These are phyloP conservation scores for Pichia rugopelliculosa DNA, from an alignment of 805 yeast genomes.

Conservation along the genomic window DNA sequence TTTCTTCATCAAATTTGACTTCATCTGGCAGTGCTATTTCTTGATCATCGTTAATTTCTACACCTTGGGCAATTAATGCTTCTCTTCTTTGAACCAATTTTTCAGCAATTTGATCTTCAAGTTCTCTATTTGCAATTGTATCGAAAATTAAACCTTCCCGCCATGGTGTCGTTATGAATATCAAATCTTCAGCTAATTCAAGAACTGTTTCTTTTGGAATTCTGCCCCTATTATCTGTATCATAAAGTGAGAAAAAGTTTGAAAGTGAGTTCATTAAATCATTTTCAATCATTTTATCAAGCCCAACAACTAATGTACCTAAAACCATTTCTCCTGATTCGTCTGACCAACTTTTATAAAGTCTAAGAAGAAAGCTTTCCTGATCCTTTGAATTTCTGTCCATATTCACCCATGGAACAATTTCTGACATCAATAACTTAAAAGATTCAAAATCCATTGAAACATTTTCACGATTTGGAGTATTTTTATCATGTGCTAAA, in stretches of 20 bases:
- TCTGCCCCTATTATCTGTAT: slow-evolving; percentile 47
- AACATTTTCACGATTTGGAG: slow-evolving; percentile 57
- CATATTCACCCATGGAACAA: slow-evolving; percentile 66
- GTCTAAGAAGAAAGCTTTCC: slow-evolving; percentile 47
- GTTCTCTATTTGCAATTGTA: slow-evolving; percentile 49
- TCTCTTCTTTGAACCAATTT: slow-evolving; percentile 40
- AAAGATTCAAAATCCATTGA: slow-evolving; percentile 71
- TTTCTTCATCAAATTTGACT: slow-evolving; percentile 54
- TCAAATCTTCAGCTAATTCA: slow-evolving; percentile 78
- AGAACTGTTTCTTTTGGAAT: slow-evolving; percentile 75
- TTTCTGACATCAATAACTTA: slow-evolving; percentile 63
- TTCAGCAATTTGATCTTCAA: slow-evolving; percentile 64
- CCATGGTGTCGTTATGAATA: slow-evolving; percentile 80
- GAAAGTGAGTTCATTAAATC: slow-evolving; percentile 77
- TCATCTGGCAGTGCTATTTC: slow-evolving; percentile 48
- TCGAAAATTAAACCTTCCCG: slow-evolving; percentile 67
- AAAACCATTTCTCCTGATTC: slow-evolving; percentile 55
- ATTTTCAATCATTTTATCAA: slow-evolving; percentile 58
- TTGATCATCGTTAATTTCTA: slow-evolving; percentile 23
- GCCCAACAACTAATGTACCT: slow-evolving; percentile 63
- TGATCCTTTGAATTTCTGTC: slow-evolving; percentile 27
- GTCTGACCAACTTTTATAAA: slow-evolving; percentile 66
- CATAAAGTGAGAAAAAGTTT: slow-evolving; percentile 73
- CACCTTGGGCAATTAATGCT: slow-evolving; percentile 25
- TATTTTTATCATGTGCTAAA: slow-evolving; percentile 52